Evolutionary conservation across 1,284 basidiomycete genomes (phyloP), one percentile per base, ranked within the genome.

Genomic region (Puccinia horiana): DNA sequence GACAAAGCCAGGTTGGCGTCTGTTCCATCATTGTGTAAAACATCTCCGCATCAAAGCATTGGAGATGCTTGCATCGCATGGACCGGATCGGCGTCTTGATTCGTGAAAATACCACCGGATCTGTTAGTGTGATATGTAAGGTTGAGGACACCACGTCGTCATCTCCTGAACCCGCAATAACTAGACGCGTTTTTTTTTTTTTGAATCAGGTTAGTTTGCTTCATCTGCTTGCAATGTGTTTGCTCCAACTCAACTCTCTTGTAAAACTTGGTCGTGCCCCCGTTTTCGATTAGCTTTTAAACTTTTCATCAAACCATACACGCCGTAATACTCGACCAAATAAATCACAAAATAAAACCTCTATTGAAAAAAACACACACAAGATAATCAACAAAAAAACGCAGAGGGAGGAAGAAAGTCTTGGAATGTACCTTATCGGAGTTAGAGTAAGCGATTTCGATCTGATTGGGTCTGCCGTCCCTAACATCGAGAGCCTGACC

Each of bases 21-120:
- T 94, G 93, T 85, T 96, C 94, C 91, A 98, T 99, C 86, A 97
- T 91, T 32, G 92, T 93, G 85, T 93, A 95, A 94, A 96, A 99
- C 74, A 93, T 94, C 29, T 90, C 90, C 0, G 96, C 95, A 87
- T 99, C 97, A 87, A 99, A 99, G 87, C 97, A 99, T 85, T 97
- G 94, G 1, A 94, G 89, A 87, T 99, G 97, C 32, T 93, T 91
- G 86, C 97, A 99, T 83, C 90, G 89, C 18, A 89, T 90, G 0
- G 96, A 96, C 23, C 96, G 92, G 86, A 93, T 92, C 1, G 97
- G 96, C 0, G 91, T 93, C 40, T 88, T 89, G 82, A 99, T 92
- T 16, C 96, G 93, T 87, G 92, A 91, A 86, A 94, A 97, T 75
- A 94, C 95, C 87, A 96, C 94, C 1, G 96, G 95, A 86, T 95